phyloP scores from a whole-genome alignment of 2,329 filamentous ascomycete species.

The Penicillium verrucosum region DNA sequence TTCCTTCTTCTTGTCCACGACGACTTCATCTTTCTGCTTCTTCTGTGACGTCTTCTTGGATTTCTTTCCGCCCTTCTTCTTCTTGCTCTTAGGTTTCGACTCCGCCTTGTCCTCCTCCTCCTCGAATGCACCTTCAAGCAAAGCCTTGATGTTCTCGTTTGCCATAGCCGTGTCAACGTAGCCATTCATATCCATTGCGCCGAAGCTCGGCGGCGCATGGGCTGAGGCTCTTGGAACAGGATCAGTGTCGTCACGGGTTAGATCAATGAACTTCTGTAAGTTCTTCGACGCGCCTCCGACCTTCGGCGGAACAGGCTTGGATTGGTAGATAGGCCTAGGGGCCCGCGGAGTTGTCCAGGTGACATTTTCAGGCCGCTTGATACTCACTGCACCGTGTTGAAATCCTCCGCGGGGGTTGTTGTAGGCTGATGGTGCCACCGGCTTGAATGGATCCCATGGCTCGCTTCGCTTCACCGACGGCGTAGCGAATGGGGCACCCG shows the following conservation, averaged over 20 bases:
- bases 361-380: slow-evolving; percentile 50
- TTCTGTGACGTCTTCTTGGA: slow-evolving; percentile 11
- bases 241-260: slow-evolving; percentile 50
- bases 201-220: slow-evolving; percentile 48
- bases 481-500: slow-evolving; percentile 18
- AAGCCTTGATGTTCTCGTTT: slow-evolving; percentile 52
- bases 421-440: slow-evolving; percentile 38
- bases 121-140: slow-evolving; percentile 51
- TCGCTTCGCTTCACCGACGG: slow-evolving; percentile 28
- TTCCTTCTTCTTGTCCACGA: slow-evolving; percentile 14
- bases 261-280: slow-evolving; percentile 48
- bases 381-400: slow-evolving; percentile 36
- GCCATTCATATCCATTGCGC: slow-evolving; percentile 52
- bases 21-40: neutral
- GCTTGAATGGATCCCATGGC: slow-evolving; percentile 41
- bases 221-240: slow-evolving; percentile 46
- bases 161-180: slow-evolving; percentile 50
- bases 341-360: slow-evolving; percentile 50
- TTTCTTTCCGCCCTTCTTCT: slow-evolving; percentile 21
- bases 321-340: slow-evolving; percentile 53
- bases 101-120: slow-evolving; percentile 42
- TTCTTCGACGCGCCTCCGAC: slow-evolving; percentile 44
- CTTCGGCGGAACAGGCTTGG: slow-evolving; percentile 42
- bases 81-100: slow-evolving; percentile 40
- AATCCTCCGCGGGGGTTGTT: slow-evolving; percentile 32